Evolutionary conservation across 148 eudicot genomes (phyloP).

Genomic region (Rhododendron molle): DNA sequence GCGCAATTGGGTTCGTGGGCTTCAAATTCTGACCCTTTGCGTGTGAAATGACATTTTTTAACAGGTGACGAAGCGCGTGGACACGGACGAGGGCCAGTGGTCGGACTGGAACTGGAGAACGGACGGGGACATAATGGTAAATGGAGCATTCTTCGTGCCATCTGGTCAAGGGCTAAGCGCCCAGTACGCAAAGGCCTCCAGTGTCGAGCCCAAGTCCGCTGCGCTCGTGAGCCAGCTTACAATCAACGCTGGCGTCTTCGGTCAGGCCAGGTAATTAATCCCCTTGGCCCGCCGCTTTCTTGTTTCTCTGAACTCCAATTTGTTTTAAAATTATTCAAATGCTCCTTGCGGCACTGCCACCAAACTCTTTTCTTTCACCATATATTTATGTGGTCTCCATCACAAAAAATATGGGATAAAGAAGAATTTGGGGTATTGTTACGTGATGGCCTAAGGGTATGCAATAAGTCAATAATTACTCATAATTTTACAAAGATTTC

Average conservation of each 20-base stretch:
- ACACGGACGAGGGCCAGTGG: conserved; percentile 51
- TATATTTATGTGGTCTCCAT: too few species aligned
- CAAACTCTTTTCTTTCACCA: too few species aligned
- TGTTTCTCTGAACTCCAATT: not conserved
- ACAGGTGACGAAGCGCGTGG: conserved; percentile 65
- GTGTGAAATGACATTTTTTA: not conserved
- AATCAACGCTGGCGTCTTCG: conserved; percentile 59
- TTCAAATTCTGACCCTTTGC: not conserved
- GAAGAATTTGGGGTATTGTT: too few species aligned
- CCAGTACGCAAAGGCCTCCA: conserved; percentile 66
- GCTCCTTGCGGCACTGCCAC: too few species aligned
- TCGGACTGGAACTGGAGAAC: conserved; percentile 60
- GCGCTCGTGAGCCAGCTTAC: conserved; percentile 55
- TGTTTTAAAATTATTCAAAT: too few species aligned
- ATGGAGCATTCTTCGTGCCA: conserved; percentile 64
- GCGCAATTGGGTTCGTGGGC: not conserved
- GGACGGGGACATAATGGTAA: conserved; percentile 56
- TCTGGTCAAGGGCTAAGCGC: conserved; percentile 47
- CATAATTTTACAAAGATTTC: too few species aligned
- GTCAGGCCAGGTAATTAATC: conserved; percentile 45
- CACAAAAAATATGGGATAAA: too few species aligned
- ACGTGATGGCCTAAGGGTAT: too few species aligned
- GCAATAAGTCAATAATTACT: too few species aligned
- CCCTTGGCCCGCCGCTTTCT: too few species aligned
- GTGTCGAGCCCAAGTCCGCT: conserved; percentile 59